Base-by-base conservation (phyloP, 2,329 filamentous ascomycete species). In the Fusarium tuaranense region DNA sequence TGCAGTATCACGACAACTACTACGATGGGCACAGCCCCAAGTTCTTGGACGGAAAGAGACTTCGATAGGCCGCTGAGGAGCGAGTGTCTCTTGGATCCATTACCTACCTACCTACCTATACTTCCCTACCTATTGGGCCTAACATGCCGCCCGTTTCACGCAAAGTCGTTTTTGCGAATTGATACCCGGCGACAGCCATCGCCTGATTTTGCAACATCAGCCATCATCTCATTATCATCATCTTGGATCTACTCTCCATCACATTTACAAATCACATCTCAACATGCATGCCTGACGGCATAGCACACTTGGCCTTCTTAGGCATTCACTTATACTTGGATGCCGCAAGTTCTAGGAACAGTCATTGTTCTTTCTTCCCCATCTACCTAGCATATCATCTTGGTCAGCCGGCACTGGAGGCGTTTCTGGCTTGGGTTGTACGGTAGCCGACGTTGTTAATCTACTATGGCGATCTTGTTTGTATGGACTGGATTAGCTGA, bases 31-130 rank as follows among this genome's bases (percentile, higher is more conserved):
- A 84, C 63, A 88, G 86, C 64, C 88, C 88, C 7, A 86, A 86
- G 69, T 91, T 88, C 71, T 76, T 91, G 46, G 89, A 91, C 70
- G 89, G 89, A 30, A 88, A 84, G 78, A 84, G 89, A 51, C 81
- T 89, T 34, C 77, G 82, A 69, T 82, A 70, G 71, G 48, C 32
- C 14, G 2, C 20, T 32, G 46, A 36, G 63, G 20, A 46, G 39
- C 41, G 64, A 60, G 20, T 27, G 41, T 53, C 22, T 65, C 46
- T 39, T 70, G 48, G 60, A 72, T 67, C 36, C 57, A 36, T 39
- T 58, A 65, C 18, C 41, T 59, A 57, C 53, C 48, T 61, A 41
- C 57, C 38, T 58, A 65, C 18, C 41, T 59, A 57, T 27, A 30
- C 46, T 27, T 72, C 36, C 58, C 39, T 58, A 53, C 34, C 22